phyloP scores from a whole-genome alignment of 2,329 filamentous ascomycete genomes.

The Rhexocercosporidium sp. region DNA sequence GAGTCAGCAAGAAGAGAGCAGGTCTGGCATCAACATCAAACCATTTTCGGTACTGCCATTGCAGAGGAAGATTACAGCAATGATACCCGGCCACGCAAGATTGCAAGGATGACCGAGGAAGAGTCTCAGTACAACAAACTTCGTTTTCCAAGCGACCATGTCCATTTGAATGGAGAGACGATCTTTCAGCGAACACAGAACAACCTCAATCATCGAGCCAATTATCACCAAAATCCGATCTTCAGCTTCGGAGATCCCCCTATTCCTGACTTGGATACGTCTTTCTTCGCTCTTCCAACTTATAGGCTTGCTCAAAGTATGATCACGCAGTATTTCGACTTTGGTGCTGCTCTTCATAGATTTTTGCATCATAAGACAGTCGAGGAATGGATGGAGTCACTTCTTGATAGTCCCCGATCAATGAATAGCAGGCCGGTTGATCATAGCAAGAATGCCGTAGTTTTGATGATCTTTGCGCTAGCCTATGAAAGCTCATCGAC shows the following conservation, averaged over 20 bases:
- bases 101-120: not conserved
- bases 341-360: slow-evolving; percentile 61
- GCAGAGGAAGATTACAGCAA: not conserved
- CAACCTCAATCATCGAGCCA: slow-evolving; percentile 7
- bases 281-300: slow-evolving; percentile 41
- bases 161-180: not conserved
- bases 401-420: slow-evolving; percentile 43
- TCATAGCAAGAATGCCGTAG: slow-evolving; percentile 51
- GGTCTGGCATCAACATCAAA: not conserved
- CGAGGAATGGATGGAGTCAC: slow-evolving; percentile 51
- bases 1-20: not conserved
- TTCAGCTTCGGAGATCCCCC: slow-evolving; percentile 23
- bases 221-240: slow-evolving; percentile 18
- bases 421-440: slow-evolving; percentile 44
- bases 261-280: slow-evolving; percentile 44
- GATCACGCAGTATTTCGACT: slow-evolving; percentile 59
- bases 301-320: slow-evolving; percentile 46
- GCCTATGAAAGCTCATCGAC: slow-evolving; percentile 39
- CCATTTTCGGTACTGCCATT: not conserved
- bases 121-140: not conserved
- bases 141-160: not conserved
- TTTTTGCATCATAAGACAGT: slow-evolving; percentile 60
- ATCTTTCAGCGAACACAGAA: slow-evolving; percentile 20
- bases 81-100: not conserved
- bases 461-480: slow-evolving; percentile 55